Base-by-base conservation (phyloP, 208 protist genomes). In the Lotmaria passim region DNA sequence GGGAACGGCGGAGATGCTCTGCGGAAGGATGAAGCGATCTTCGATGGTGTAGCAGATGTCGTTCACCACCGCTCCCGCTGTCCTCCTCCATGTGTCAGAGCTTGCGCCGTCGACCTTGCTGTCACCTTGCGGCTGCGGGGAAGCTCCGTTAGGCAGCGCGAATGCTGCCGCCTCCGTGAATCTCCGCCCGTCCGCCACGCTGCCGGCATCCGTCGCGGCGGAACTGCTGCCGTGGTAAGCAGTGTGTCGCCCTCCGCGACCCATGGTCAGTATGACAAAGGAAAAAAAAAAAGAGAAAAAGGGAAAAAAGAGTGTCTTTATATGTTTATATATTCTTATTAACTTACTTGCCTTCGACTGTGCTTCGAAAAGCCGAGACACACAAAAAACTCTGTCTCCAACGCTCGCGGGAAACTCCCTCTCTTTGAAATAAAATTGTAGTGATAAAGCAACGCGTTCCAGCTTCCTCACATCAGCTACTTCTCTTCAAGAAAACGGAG, bases 21-120 rank as follows among this genome's bases (percentile, higher is more conserved):
- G 46, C 11, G 71, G 71, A 24, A 77, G 56, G 33, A 66, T 47
- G 24, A 77, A 77, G 12, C 71, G 71, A 28, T 70, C 71, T 12
- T 70, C 71, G 28, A 77, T 62, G 12, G 62, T 67, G 38, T 65
- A 62, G 57, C 38, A 44, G 12, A 77, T 52, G 19, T 70, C 63
- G 7, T 14, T 38, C 1, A 58, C 14, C 8, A 44, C 7, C 30
- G 6, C 8, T 4, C 60, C 55, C 1, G 63, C 15, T 3, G 10
- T 15, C 24, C 50, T 41, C 62, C 62, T 66, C 38, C 8, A 24
- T 46, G 52, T 10, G 14, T 7, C 43, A 53, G 36, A 33, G 24
- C 14, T 6, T 26, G 3, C 8, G 33, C 12, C 11, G 17, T 38
- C 60, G 14, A n/a, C 46, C 7, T 10, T 44, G 11, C 31, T n/a